Conservation (phyloP, 1,139 yeast genomes). For the Sugiyamaella xylanicola region DNA sequence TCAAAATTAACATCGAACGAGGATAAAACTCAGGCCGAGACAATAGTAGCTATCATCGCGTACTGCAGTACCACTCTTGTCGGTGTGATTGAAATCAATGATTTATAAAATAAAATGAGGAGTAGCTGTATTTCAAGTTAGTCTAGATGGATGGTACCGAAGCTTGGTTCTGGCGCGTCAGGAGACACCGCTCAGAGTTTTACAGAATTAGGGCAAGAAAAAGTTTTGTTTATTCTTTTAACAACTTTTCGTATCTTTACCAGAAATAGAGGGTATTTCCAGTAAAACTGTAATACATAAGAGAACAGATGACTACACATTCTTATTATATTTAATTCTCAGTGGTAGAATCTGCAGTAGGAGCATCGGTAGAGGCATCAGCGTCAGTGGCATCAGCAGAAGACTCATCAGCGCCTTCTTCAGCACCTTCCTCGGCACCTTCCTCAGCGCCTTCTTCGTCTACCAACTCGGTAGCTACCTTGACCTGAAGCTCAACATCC, state of each 20-base stretch:
- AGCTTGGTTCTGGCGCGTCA: neutral
- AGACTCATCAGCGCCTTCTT: slow-evolving; percentile 23
- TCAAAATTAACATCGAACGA: too few relatives aligned
- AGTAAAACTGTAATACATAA: neutral
- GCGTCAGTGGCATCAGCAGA: slow-evolving; percentile 12
- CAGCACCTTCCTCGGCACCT: slow-evolving; percentile 25
- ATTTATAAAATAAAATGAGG: too few relatives aligned
- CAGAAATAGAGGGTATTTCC: neutral
- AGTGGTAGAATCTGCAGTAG: neutral
- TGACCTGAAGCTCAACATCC: slow-evolving; percentile 43
- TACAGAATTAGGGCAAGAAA: neutral
- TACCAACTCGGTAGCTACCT: slow-evolving; percentile 33
- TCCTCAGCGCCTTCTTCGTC: slow-evolving; percentile 26
- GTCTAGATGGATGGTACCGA: too few relatives aligned
- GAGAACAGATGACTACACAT: neutral
- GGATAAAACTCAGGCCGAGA: too few relatives aligned
- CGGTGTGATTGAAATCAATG: too few relatives aligned
- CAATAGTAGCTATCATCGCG: too few relatives aligned
- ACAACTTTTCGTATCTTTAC: neutral
- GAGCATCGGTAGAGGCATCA: neutral
- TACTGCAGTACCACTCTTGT: too few relatives aligned
- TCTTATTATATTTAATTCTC: neutral
- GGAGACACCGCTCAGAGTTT: neutral
- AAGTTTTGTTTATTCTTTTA: neutral
- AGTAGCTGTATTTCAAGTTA: too few relatives aligned